A percentile compares a stretch with the other conserved stretches of the same genome.
phyloP scores from a whole-genome alignment of 1,139 yeast genomes.

The Hyphopichia pseudoburtonii region DNA sequence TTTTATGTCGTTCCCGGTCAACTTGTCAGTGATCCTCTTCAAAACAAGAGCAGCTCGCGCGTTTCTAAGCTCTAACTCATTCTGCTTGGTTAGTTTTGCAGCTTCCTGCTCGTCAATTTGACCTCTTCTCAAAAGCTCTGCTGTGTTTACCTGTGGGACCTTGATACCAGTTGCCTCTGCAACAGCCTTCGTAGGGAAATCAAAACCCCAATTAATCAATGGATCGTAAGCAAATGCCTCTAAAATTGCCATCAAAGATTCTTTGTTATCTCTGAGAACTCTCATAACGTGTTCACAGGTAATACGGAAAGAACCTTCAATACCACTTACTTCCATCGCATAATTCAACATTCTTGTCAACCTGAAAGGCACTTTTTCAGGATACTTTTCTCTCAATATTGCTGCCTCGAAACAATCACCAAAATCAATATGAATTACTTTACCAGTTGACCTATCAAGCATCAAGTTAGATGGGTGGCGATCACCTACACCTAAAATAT shows the following conservation, averaged over 20 bases:
- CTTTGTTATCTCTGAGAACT: conserved; percentile 88
- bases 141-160: conserved; percentile 63
- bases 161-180: conserved; percentile 72
- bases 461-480: conserved; percentile 96
- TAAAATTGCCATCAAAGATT: conserved; percentile 94
- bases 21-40: conserved; percentile 85
- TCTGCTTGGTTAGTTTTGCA: conserved; percentile 64
- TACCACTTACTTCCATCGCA: conserved; percentile 99
- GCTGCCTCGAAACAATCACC: conserved; percentile 99
- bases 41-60: conserved; percentile 91
- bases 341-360: conserved; percentile 94
- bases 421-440: conserved; percentile 94
- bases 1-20: conserved; percentile 91
- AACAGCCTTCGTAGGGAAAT: conserved; percentile 78
- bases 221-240: conserved; percentile 99
- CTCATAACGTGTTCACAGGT: conserved; percentile 98
- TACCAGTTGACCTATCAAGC: conserved; percentile 93
- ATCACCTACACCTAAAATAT: conserved; percentile 93
- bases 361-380: conserved; percentile 97
- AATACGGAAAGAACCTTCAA: conserved; percentile 94
- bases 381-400: conserved; percentile 90
- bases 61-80: conserved; percentile 77
- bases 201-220: conserved; percentile 97
- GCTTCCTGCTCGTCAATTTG: conserved; percentile 79
- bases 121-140: conserved; percentile 68